These are phyloP conservation scores for Ceratocystiopsis brevicomis DNA, from an alignment of 2,329 filamentous ascomycete species.

Conservation along the genomic window DNA sequence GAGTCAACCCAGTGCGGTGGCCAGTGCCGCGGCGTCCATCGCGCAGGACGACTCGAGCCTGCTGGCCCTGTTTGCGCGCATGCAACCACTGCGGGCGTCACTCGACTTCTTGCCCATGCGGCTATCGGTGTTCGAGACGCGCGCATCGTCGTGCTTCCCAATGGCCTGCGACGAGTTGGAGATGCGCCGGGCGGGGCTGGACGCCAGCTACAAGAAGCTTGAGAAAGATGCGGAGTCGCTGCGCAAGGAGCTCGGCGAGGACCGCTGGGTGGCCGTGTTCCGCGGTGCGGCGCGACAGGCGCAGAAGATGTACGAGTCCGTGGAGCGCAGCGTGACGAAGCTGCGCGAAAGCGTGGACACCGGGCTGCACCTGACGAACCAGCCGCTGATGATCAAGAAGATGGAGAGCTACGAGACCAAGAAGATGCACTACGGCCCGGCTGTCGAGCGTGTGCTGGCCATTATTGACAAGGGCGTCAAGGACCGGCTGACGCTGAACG, in stretches of 20 bases:
- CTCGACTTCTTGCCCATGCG: conserved; percentile 94
- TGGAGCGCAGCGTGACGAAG: conserved; percentile 70
- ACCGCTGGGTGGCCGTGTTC: conserved; percentile 92
- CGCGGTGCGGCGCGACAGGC: conserved; percentile 80
- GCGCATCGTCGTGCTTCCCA: conserved; percentile 64
- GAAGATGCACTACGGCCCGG: conserved; percentile 81
- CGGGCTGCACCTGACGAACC: conserved; percentile 54
- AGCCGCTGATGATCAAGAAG: conserved; percentile 54
- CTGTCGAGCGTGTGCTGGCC: conserved; percentile 73
- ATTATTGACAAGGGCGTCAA: conserved; percentile 94
- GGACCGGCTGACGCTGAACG: conserved; percentile 89
- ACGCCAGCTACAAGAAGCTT: conserved; percentile 72
- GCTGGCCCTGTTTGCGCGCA: conserved; percentile 76
- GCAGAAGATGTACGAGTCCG: conserved; percentile 90
- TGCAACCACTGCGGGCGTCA: conserved; percentile 84
- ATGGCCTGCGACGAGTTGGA: conserved; percentile 81
- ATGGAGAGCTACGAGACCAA: conserved; percentile 90
- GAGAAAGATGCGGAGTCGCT: conserved; percentile 80
- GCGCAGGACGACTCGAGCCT: conserved; percentile 73
- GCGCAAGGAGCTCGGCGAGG: conserved; percentile 78
- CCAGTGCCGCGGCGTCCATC: conserved; percentile 15
- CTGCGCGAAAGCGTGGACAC: conserved; percentile 63
- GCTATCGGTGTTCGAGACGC: conserved; percentile 63
- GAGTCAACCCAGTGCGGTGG: not conserved
- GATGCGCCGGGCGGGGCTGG: conserved; percentile 52